phyloP scores from a whole-genome alignment of 2,329 filamentous ascomycete genomes.

The Xylariaceae sp. region DNA sequence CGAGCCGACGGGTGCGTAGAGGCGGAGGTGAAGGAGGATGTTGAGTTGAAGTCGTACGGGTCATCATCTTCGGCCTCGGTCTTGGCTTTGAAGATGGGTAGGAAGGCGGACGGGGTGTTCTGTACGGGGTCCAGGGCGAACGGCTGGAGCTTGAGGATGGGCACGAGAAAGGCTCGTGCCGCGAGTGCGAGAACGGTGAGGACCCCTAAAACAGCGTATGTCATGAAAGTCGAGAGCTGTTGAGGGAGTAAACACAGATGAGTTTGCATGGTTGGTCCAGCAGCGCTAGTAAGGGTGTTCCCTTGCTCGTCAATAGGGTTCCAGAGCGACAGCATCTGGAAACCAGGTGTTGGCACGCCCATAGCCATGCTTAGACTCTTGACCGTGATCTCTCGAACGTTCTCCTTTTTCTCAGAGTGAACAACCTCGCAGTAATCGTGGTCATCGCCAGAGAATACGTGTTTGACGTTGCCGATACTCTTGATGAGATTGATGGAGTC shows the following conservation, averaged over 20 bases:
- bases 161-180: slow-evolving; percentile 53
- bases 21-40: slow-evolving; percentile 27
- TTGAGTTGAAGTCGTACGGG: slow-evolving; percentile 16
- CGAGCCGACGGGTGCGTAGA: slow-evolving; percentile 30
- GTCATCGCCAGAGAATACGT: slow-evolving; percentile 93
- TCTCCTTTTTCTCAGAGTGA: slow-evolving; percentile 65
- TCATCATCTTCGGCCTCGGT: slow-evolving; percentile 41
- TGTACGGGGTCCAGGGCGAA: slow-evolving; percentile 47
- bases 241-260: slow-evolving; percentile 88
- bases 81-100: slow-evolving; percentile 52
- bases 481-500: slow-evolving; percentile 73
- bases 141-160: slow-evolving; percentile 46
- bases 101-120: slow-evolving; percentile 22
- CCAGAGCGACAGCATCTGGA: slow-evolving; percentile 84
- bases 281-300: slow-evolving; percentile 39
- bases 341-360: slow-evolving; percentile 84
- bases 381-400: slow-evolving; percentile 80
- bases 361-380: slow-evolving; percentile 96
- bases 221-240: slow-evolving; percentile 78
- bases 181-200: slow-evolving; percentile 46
- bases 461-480: slow-evolving; percentile 74
- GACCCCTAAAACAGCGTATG: slow-evolving; percentile 64
- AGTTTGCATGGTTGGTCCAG: slow-evolving; percentile 68
- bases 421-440: slow-evolving; percentile 95
- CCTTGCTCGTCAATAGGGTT: slow-evolving; percentile 73